phyloP scores from a whole-genome alignment of 2,329 filamentous ascomycete genomes.

The Taxawa tesnikishii region DNA sequence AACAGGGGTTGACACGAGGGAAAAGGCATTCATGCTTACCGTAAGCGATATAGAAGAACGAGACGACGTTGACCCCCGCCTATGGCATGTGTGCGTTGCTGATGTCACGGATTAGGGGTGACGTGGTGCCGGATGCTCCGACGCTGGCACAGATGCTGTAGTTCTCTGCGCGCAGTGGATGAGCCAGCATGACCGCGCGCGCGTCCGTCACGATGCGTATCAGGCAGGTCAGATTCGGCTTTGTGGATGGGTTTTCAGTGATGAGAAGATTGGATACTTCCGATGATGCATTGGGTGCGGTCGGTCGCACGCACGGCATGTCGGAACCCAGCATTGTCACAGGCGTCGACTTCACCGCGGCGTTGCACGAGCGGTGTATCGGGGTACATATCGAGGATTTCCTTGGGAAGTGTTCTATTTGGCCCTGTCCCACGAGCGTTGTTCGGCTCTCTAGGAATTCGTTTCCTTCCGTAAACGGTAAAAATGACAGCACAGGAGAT shows the following conservation, averaged over 20 bases:
- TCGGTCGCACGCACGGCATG: slow-evolving; percentile 51
- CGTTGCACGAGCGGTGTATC: slow-evolving; percentile 53
- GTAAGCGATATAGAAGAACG: slow-evolving; percentile 50
- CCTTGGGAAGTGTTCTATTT: slow-evolving; percentile 58
- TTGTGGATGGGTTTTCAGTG: no score
- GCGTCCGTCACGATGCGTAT: slow-evolving; percentile 69
- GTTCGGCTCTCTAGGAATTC: no score
- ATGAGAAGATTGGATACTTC: no score
- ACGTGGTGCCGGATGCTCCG: slow-evolving; percentile 58
- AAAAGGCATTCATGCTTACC: slow-evolving; percentile 64
- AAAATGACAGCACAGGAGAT: no score
- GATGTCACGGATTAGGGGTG: slow-evolving; percentile 46
- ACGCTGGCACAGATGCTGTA: slow-evolving; percentile 65
- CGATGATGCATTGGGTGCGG: slow-evolving; percentile 59
- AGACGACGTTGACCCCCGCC: slow-evolving; percentile 53
- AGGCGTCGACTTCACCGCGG: slow-evolving; percentile 62
- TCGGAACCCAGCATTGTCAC: slow-evolving; percentile 61
- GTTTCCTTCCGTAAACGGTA: no score
- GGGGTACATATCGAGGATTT: slow-evolving; percentile 57
- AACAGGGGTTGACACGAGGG: slow-evolving; percentile 41
- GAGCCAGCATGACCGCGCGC: slow-evolving; percentile 43
- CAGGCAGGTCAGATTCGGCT: no score
- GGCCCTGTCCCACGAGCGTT: no score
- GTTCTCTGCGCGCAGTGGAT: slow-evolving; percentile 58
- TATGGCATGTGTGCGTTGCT: slow-evolving; percentile 55